Evolutionary conservation across 163 green algal genomes (phyloP), one percentile per base, ranked within the genome.

Genomic region (Picocystis sp.): DNA sequence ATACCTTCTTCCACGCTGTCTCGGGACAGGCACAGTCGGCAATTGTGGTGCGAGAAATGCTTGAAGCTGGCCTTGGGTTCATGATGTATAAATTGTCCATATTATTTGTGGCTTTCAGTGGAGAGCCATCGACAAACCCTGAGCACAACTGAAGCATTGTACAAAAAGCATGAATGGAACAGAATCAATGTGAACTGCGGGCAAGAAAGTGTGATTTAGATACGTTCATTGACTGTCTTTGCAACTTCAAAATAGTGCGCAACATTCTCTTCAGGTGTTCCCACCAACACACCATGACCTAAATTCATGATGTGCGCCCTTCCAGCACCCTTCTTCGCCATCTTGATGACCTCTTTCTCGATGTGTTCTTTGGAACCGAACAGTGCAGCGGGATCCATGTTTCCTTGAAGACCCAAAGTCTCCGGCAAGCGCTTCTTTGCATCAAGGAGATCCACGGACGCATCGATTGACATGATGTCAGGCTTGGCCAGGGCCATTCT

Each of bases 381-480:
- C 59, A 95, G 69, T 24, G 92, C 75, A 19, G 79, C 81, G 11
- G 83, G 80, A 78, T 95, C 86, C 75, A 95, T 86, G 79, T 95
- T 95, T 51, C 86, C 86, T 81, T 94, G 77, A 54, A 64, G 9
- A 33, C 29, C n/a, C 9, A 1, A 14, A 50, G 25, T 51, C 11
- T 17, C 34, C 11, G 22, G 51, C 22, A 23, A 50, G 9, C 44
- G 44, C 9, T 33, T 23, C 44, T 50, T 50, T 6, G 44, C 44
- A 25, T 50, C 44, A 6, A 50, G 44, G 9, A 23, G 44, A 9
- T 23, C 44, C 44, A 25, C 44, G 13, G 47, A 25, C 56, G 72
- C 63, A 55, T 79, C 71, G 34, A 79, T 67, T 43, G 56, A 68
- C 50, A 77, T 61, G 45, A 71, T 66, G 48, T 75, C 66, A 3